Base-by-base conservation (phyloP, 2,329 filamentous ascomycete genomes). In the Aciculosporium take region DNA sequence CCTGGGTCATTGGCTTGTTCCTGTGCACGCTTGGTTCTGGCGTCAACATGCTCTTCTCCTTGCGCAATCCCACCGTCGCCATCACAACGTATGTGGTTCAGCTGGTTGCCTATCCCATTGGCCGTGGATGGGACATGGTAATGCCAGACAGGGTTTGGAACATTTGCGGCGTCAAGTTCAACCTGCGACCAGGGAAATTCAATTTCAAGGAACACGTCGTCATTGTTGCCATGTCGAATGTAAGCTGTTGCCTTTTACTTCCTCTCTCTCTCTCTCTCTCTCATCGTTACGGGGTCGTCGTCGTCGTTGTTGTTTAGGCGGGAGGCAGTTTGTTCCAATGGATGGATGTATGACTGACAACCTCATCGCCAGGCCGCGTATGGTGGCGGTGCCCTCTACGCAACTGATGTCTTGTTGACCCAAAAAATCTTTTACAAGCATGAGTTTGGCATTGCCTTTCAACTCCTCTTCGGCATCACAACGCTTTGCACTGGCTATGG, bases 141-240 rank as follows among this genome's bases (percentile, higher is more conserved):
- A 68, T 76, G 56, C 72, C 72, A 10, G 64, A 71, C 44, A 65
- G 64, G 45, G 62, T 64, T 42, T 71, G 65, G 60, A 70, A 64
- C 28, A 44, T 73, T 7, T 67, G 66, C 42, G 72, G 72, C 13
- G 43, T 72, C 45, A 69, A 67, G 45, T 74, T 74, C 54, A 75
- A 74, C 49, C 59, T 77, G 27, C 68, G 67, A 45, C 66, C 73
- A 0, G 72, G 72, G 15, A 69, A 65, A 17, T 78, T 77, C 59
- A 78, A 76, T 56, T 69, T 68, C 55, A 78, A 77, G 59, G 74
- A 78, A 52, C 73, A 77, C 51, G 69, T 74, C 39, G 60, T 76
- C 30, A 74, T 77, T 49, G 72, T 76, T 20, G 70, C 74, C 54
- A 79, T 79, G 74, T 76, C 74, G 2, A 77, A 76, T 54, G 74